A percentile compares a stretch with the other conserved stretches of the same genome.
These are phyloP conservation scores for Alternaria tenuissima DNA, from an alignment of 2,329 filamentous ascomycete genomes.

Conservation along the genomic window DNA sequence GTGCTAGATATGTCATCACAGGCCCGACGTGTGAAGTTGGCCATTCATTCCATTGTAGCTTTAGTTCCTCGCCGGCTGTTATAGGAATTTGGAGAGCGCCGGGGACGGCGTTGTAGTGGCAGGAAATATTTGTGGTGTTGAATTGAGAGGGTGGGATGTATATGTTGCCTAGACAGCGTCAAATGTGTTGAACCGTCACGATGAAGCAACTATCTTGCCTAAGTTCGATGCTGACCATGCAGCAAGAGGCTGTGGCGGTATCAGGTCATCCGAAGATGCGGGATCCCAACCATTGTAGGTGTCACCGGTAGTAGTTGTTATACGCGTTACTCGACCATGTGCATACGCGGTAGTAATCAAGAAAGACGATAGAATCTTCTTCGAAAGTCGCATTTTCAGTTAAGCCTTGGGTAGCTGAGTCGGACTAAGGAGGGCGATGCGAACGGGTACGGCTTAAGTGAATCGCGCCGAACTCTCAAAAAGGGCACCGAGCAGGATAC, in stretches of 20 bases:
- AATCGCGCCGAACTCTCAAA: too few species aligned
- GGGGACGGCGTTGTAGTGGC: neutral
- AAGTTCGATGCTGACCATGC: neutral
- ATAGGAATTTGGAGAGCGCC: conserved; percentile 58
- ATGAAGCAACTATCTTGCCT: neutral
- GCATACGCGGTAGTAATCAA: neutral
- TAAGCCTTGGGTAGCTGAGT: too few species aligned
- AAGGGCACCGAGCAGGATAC: neutral
- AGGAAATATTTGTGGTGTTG: neutral
- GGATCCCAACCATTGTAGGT: neutral
- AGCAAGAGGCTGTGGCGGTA: neutral
- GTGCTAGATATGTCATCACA: conserved; percentile 44
- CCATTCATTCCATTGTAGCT: conserved; percentile 60
- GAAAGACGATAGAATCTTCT: neutral
- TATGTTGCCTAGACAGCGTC: neutral
- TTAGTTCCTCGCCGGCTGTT: conserved; percentile 64
- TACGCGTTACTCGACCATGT: neutral
- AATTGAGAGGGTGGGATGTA: neutral
- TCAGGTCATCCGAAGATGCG: neutral
- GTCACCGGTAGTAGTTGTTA: neutral
- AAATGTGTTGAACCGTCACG: too few species aligned
- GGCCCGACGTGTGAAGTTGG: conserved; percentile 38
- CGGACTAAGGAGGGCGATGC: too few species aligned
- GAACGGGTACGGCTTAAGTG: too few species aligned
- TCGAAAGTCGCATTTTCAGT: neutral